Percentiles rank a stretch among this genome's conserved stretches.
These are phyloP conservation scores for Lactarius evosmus DNA, from an alignment of 768 basidiomycete genomes.

Conservation along the genomic window DNA sequence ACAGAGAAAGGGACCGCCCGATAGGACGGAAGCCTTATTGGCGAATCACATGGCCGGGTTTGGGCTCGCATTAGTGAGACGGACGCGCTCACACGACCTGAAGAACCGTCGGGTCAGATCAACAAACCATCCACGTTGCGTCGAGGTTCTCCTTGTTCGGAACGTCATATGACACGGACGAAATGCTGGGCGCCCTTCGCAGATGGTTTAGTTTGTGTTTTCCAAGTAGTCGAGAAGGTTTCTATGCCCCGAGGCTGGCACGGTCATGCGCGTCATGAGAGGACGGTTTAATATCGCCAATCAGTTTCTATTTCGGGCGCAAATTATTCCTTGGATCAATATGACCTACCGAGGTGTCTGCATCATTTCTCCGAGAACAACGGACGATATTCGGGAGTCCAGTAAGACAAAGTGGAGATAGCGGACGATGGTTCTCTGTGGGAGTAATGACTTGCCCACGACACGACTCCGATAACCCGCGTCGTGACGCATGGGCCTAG, in stretches of 20 bases:
- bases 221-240: too few species aligned
- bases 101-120: not conserved
- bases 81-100: not conserved
- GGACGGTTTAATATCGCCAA: not conserved
- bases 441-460: not conserved
- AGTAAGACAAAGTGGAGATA: not conserved
- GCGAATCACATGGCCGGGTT: too few species aligned
- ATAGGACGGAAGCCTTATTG: too few species aligned
- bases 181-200: too few species aligned
- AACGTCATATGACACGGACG: not conserved
- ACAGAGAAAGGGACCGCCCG: not conserved
- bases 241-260: not conserved
- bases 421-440: not conserved
- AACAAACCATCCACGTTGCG: not conserved
- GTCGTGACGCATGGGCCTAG: not conserved
- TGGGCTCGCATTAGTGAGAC: not conserved
- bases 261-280: not conserved
- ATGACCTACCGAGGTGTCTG: not conserved
- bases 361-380: not conserved
- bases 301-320: not conserved
- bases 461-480: not conserved
- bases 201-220: too few species aligned
- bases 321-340: not conserved
- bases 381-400: not conserved
- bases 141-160: not conserved